Evolutionary conservation across 2,329 filamentous ascomycete genomes (phyloP).

Genomic region (Alternaria consortialis): DNA sequence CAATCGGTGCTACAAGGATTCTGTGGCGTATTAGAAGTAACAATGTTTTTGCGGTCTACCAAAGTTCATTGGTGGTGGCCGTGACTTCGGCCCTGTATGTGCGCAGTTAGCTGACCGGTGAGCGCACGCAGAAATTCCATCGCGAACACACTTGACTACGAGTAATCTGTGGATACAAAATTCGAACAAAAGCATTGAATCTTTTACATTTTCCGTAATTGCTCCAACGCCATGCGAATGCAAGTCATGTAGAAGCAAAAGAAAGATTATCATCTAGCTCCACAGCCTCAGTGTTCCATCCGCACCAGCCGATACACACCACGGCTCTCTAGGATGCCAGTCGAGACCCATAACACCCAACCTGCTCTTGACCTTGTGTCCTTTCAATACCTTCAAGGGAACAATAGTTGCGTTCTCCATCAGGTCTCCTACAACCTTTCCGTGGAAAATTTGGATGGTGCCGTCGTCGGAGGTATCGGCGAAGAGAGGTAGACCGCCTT

Average conservation of each 20-base stretch:
- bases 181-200: background rate
- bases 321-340: slow-evolving; percentile 94
- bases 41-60: too few species aligned
- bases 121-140: too few species aligned
- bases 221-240: slow-evolving; percentile 10
- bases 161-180: background rate
- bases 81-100: too few species aligned
- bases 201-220: slow-evolving; percentile 1
- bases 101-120: too few species aligned
- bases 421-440: slow-evolving; percentile 90
- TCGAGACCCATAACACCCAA: slow-evolving; percentile 92
- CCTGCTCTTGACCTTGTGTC: slow-evolving; percentile 85
- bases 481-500: slow-evolving; percentile 80
- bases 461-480: slow-evolving; percentile 96
- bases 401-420: slow-evolving; percentile 98
- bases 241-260: background rate
- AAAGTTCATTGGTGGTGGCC: too few species aligned
- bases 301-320: slow-evolving; percentile 92
- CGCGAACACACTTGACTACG: too few species aligned
- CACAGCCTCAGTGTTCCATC: slow-evolving; percentile 93
- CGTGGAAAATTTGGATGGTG: slow-evolving; percentile 94
- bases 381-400: slow-evolving; percentile 90
- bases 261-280: slow-evolving; percentile 47
- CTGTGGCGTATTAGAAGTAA: too few species aligned
- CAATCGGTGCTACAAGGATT: too few species aligned